These are phyloP conservation scores for Rubroboletus satanas DNA, from an alignment of 768 basidiomycete genomes.

Conservation along the genomic window DNA sequence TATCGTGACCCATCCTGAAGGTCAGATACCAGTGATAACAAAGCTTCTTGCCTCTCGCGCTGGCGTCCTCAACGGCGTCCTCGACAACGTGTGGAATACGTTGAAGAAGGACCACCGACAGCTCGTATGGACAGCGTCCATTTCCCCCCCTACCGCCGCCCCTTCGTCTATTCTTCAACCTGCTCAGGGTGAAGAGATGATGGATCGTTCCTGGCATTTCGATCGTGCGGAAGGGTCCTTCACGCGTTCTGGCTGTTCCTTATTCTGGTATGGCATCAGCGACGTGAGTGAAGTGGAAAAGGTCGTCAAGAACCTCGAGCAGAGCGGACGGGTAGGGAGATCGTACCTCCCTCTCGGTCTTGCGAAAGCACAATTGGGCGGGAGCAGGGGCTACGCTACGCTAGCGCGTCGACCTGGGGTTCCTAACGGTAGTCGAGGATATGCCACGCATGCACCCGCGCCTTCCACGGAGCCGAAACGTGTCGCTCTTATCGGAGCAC, in stretches of 20 bases:
- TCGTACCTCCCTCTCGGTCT: constrained; percentile 67
- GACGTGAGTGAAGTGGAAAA: constrained; percentile 90
- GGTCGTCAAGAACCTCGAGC: constrained; percentile 70
- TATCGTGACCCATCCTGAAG: constrained; percentile 87
- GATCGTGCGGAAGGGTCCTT: constrained; percentile 98
- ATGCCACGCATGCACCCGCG: constrained; percentile 58
- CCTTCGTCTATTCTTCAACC: constrained; percentile 2
- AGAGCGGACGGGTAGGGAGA: constrained; percentile 79
- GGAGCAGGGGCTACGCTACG: constrained; percentile 20
- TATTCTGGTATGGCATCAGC: constrained; percentile 98
- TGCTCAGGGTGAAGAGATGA: constrained; percentile 67
- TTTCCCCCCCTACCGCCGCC: constrained; percentile 25
- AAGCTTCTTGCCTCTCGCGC: constrained; percentile 86
- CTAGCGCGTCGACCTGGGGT: constrained; percentile 27
- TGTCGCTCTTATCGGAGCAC: constrained; percentile 91
- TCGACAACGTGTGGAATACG: constrained; percentile 97
- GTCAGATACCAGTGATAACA: constrained; percentile 85
- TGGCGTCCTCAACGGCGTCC: constrained; percentile 89
- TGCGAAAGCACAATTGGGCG: constrained; percentile 17
- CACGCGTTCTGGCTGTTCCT: constrained; percentile 85
- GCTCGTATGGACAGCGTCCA: constrained; percentile 97
- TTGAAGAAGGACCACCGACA: constrained; percentile 91
- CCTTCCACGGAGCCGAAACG: constrained; percentile 69
- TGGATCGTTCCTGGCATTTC: constrained; percentile 95
- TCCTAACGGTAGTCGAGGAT: constrained; percentile 63